Base-by-base conservation (phyloP, 2,329 filamentous ascomycete genomes). In the Cryphonectria parasitica region DNA sequence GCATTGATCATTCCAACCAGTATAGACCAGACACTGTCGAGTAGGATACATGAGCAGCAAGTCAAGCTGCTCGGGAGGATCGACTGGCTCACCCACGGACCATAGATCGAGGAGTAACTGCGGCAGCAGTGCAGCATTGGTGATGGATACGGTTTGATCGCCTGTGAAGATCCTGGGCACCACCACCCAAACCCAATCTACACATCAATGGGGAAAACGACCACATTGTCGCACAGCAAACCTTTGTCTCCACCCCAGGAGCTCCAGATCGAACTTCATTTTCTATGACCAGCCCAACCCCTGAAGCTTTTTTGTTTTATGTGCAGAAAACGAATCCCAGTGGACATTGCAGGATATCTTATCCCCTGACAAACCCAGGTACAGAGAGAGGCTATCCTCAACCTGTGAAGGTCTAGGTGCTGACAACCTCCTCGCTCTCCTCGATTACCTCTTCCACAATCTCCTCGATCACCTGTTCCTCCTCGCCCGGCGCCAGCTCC, bases 391-490 rank as follows among this genome's bases (percentile, higher is more conserved):
- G 31, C 22, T 56, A 49, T 39, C 34, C 45, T 11, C 22, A 19
- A 3, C 31, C 49, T 66, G 17, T 25, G 22, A 7, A 10, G 19
- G 41, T 52, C 43, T 66, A 72, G 34, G 65, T 70, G 70, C 75
- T 76, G 67, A 90, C 79, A 75, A 90, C 82, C 82, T 98, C 96
- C 86, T 98, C 96, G 71, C 86, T 91, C 88, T 98, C 92, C 83
- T 95, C 89, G 66, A 90, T 81, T 31, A 90, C 95, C 84, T 98
- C 95, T 83, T 94, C 91, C 74, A 93, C 90, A 75, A 93, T 91
- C 84, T 95, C 92, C 83, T 98, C 96, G 74, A 98, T 94, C 73
- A 97, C 90, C 77, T 88, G 85, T 74, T 92, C 92, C 81, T 92
- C 89, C 72, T 88, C 90, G 75, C 89, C 88, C 58, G 85, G 85